Percentiles rank a stretch among this genome's conserved stretches.
Conservation (phyloP, 331 rosid genomes). For the Dryas integrifolia region DNA sequence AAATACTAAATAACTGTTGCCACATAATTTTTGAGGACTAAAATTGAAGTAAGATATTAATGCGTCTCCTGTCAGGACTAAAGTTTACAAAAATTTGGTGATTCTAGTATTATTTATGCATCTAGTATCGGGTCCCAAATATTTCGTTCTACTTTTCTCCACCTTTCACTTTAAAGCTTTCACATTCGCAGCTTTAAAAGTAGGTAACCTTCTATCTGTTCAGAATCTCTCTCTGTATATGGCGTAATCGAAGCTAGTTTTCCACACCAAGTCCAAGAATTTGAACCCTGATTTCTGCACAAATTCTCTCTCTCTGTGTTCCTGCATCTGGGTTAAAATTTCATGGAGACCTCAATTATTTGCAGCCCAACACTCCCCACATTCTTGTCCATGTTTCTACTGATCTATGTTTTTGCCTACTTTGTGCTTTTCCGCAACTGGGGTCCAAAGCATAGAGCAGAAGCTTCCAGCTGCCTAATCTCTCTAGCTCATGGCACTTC, state of each 20-base stretch:
- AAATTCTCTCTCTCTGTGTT: background rate
- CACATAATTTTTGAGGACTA: too few species aligned
- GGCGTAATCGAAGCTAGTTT: background rate
- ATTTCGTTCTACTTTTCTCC: background rate
- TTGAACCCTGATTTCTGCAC: background rate
- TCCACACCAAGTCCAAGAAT: background rate
- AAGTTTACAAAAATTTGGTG: background rate
- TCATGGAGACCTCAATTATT: slow-evolving; percentile 31
- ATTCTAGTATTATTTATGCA: background rate
- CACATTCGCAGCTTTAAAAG: slow-evolving; percentile 5
- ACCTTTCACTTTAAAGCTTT: background rate
- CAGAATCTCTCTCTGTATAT: background rate
- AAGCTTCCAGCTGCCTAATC: slow-evolving; percentile 48
- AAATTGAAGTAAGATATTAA: too few species aligned
- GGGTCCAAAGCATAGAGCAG: slow-evolving; percentile 36
- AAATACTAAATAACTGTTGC: too few species aligned
- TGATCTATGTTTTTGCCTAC: slow-evolving; percentile 32
- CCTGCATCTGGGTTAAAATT: slow-evolving; percentile 13
- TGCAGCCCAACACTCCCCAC: slow-evolving; percentile 20
- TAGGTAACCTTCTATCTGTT: background rate
- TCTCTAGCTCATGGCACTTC: slow-evolving; percentile 52
- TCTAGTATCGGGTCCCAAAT: too few species aligned
- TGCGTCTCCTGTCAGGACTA: background rate
- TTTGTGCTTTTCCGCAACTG: slow-evolving; percentile 34
- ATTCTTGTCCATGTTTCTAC: slow-evolving; percentile 41